Conservation (phyloP, 2,329 filamentous ascomycete genomes). For the Nothopassalora personata region DNA sequence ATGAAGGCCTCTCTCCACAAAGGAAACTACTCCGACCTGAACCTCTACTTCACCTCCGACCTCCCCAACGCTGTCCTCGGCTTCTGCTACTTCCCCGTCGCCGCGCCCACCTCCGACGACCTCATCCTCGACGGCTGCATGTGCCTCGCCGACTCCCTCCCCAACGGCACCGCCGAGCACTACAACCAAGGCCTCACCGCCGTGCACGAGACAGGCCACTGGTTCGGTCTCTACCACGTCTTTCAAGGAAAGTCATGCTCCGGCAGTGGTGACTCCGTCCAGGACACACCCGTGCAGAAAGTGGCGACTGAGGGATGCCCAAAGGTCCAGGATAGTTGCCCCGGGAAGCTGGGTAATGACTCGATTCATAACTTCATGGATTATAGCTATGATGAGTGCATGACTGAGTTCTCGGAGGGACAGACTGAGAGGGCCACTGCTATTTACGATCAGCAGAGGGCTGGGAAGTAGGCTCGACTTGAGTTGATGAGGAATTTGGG, state of each 20-base stretch:
- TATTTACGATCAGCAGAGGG: constrained; percentile 18
- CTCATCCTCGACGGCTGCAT: constrained; percentile 50
- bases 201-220: constrained; percentile 43
- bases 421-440: constrained; percentile 18
- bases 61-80: constrained; percentile 31
- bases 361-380: constrained; percentile 53
- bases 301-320: constrained; percentile 48
- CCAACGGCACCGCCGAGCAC: constrained; percentile 41
- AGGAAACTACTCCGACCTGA: constrained; percentile 49
- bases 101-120: constrained; percentile 36
- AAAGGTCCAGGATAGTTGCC: constrained; percentile 44
- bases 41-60: constrained; percentile 54
- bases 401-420: constrained; percentile 18
- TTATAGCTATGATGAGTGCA: constrained; percentile 26
- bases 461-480: constrained; percentile 10
- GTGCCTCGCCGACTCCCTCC: constrained; percentile 49
- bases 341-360: constrained; percentile 40
- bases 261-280: constrained; percentile 40
- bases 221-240: constrained; percentile 41
- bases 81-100: constrained; percentile 30
- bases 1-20: constrained; percentile 51
- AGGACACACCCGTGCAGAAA: constrained; percentile 37
- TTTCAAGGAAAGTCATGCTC: constrained; percentile 40
- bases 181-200: constrained; percentile 43
- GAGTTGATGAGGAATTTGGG: background rate